Percentiles rank a stretch among this genome's conserved stretches.
These are phyloP conservation scores for Kodamaea nitidulidarum DNA, from an alignment of 805 yeast genomes.

Conservation along the genomic window DNA sequence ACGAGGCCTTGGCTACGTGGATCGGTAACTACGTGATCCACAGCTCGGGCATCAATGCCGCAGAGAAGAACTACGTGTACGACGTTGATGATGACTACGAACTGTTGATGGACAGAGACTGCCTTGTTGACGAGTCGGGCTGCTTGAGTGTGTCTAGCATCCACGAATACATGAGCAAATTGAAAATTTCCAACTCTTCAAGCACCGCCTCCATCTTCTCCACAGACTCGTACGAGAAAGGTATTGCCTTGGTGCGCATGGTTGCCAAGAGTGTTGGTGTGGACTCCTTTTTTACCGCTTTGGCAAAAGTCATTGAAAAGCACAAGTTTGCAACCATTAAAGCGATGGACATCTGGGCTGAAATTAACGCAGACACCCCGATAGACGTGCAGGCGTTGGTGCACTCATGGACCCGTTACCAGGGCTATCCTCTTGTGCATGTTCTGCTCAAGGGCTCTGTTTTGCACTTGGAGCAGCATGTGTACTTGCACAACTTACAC, in stretches of 20 bases:
- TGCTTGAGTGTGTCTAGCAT: constrained; percentile 29
- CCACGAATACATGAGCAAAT: constrained; percentile 29
- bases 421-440: constrained; percentile 55
- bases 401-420: constrained; percentile 56
- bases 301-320: constrained; percentile 35
- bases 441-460: constrained; percentile 25
- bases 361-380: constrained; percentile 6
- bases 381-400: constrained; percentile 49
- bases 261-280: constrained; percentile 41
- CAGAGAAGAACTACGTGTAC: constrained; percentile 10
- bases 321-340: constrained; percentile 39
- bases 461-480: constrained; percentile 32
- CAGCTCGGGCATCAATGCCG: constrained; percentile 15
- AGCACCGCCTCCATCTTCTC: constrained; percentile 45
- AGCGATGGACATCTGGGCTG: constrained; percentile 52
- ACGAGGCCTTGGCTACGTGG: constrained; percentile 77
- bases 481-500: constrained; percentile 26
- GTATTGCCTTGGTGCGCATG: constrained; percentile 53
- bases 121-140: constrained; percentile 18
- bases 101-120: constrained; percentile 33
- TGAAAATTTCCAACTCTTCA: constrained; percentile 19
- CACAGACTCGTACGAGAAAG: constrained; percentile 53
- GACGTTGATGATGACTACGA: constrained; percentile 20
- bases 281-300: constrained; percentile 25
- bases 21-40: constrained; percentile 49